Evolutionary conservation across 306 rosid species (phyloP).

Genomic region (Corylus avellana): DNA sequence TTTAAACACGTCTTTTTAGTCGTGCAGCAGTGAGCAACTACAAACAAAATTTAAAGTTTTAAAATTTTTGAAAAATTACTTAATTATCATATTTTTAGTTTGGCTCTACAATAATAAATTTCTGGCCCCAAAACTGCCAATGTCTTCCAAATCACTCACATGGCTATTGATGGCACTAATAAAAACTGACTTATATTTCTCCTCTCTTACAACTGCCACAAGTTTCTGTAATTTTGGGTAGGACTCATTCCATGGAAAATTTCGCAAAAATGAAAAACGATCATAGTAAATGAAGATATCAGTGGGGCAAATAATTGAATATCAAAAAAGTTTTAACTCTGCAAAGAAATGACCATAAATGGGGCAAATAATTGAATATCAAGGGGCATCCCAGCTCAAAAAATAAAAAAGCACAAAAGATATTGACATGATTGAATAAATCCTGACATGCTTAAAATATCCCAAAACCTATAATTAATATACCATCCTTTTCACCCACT

Average conservation of each 20-base stretch:
- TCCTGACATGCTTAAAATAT: slow-evolving; percentile 13
- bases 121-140: no score
- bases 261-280: not conserved
- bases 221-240: not conserved
- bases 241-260: not conserved
- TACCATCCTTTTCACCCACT: slow-evolving; percentile 12
- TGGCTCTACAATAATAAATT: no score
- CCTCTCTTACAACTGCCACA: no score
- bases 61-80: no score
- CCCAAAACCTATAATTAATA: slow-evolving; percentile 6
- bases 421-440: slow-evolving; percentile 23
- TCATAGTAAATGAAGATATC: not conserved
- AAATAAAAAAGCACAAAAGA: not conserved
- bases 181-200: no score
- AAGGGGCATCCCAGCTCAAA: not conserved
- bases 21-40: no score
- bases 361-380: not conserved
- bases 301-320: not conserved
- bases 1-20: no score
- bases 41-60: no score
- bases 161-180: no score
- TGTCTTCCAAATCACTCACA: no score
- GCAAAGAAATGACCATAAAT: not conserved
- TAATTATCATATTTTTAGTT: no score
- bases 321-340: not conserved